Evolutionary conservation across 345 rosid species (phyloP), one percentile per base, ranked within the genome.

Genomic region (Conringia planisiliqua): DNA sequence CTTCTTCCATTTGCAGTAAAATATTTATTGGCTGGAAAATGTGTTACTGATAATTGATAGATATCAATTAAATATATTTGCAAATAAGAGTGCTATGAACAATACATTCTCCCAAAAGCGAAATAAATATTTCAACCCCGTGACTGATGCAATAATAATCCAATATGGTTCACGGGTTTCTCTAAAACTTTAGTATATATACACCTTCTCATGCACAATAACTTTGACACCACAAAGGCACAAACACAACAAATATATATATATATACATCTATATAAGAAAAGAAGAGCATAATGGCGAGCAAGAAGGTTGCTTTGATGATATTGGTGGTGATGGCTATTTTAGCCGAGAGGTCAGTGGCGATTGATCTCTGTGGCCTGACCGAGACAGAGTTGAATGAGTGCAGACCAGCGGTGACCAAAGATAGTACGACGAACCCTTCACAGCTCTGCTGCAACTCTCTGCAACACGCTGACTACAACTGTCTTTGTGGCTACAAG

Each of bases 401-500:
- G 7, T 92, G 98, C 72, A 83, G 64, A 76, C 92, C 93, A 58
- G 79, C 90, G 0, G 94, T 87, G 71, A 92, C 70, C 1, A 71
- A 80, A 59, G 87, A 84, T 0, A 35, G 67, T 59, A 88, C 95
- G 0, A 84, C 75, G 0, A 85, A 68, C 7, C 94, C 97, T 0
- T 30, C 91, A 1, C 12, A 66, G 4, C 71, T 38, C 2, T 92
- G 98, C 33, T 90, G 96, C 76, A 7, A 74, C 65, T 90, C 86
- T 12, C 78, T 89, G 1, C 10, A 67, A 11, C 84, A 64, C 1
- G 95, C 91, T 3, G 81, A 92, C 72, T 75, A 83, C 68, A 54
- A 43, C 0, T 90, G 96, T 76, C 80, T 92, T 12, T 88, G 98
- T 60, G 84, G 85, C 10, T 90, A 88, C 59, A 86, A 74, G 74